Evolutionary conservation across 441 rosid species (phyloP).

Genomic region (Erodium texanum): DNA sequence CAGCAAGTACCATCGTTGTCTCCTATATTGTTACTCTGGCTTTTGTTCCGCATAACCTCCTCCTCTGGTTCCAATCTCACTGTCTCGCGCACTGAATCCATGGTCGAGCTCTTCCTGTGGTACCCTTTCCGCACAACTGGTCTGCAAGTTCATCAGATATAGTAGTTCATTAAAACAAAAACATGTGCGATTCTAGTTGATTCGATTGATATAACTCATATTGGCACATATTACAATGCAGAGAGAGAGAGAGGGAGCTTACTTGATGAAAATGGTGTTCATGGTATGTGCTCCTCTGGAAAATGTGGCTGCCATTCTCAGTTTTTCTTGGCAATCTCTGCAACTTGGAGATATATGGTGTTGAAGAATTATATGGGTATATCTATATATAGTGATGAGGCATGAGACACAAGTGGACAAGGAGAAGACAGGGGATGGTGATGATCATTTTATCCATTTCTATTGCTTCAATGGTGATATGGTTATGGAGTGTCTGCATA

Average conservation of each 20-base stretch:
- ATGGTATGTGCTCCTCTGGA: slow-evolving; percentile 32
- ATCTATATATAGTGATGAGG: not conserved
- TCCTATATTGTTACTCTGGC: not conserved
- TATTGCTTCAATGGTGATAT: not conserved
- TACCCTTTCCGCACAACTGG: slow-evolving; percentile 30
- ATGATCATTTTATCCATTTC: not conserved
- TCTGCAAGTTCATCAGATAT: slow-evolving; percentile 17
- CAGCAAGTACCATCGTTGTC: slow-evolving; percentile 18
- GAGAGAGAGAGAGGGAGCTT: not conserved
- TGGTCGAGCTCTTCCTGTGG: slow-evolving; percentile 23
- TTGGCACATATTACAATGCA: not conserved
- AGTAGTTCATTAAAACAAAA: too few relatives aligned
- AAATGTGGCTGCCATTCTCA: slow-evolving; percentile 23
- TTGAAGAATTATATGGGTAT: not conserved
- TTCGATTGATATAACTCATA: too few relatives aligned
- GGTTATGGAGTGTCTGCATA: slow-evolving; percentile 2
- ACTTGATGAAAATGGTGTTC: slow-evolving; percentile 31
- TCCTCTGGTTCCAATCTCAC: slow-evolving; percentile 27
- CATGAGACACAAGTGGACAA: too few relatives aligned
- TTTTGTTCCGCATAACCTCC: slow-evolving; percentile 13
- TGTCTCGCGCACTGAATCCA: slow-evolving; percentile 16
- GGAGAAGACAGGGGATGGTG: too few relatives aligned
- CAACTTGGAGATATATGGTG: not conserved
- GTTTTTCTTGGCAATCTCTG: not conserved
- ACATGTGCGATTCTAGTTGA: not conserved